Conservation (phyloP, 768 basidiomycete species). For the Gymnopilus dilepis region DNA sequence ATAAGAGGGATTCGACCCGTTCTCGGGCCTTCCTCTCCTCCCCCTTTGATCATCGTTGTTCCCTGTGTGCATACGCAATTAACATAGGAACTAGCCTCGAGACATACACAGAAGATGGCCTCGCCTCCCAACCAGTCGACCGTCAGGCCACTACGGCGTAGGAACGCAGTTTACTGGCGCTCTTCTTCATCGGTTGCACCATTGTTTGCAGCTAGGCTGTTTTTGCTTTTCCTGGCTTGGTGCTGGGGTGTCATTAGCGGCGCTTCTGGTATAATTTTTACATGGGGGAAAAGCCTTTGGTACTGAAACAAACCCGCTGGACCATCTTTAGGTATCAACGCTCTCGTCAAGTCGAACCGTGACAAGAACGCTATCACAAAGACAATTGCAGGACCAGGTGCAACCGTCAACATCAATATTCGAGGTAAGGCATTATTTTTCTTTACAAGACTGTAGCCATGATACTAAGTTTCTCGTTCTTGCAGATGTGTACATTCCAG, state of each 20-base stretch:
- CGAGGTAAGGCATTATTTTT: neutral
- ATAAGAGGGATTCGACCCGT: too few species aligned
- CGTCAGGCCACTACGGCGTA: too few species aligned
- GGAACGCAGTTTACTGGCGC: too few species aligned
- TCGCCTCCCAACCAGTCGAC: too few species aligned
- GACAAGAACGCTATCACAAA: neutral
- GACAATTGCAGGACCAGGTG: neutral
- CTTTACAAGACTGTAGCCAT: too few species aligned
- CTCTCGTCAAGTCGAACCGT: neutral
- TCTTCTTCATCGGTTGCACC: neutral
- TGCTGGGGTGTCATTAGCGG: neutral
- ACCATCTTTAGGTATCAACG: neutral
- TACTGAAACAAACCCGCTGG: too few species aligned
- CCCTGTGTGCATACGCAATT: too few species aligned
- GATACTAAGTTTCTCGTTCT: too few species aligned
- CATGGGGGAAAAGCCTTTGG: neutral
- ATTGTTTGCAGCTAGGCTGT: neutral
- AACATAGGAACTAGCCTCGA: too few species aligned
- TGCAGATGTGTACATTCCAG: neutral
- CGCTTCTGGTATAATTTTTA: neutral
- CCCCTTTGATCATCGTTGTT: too few species aligned
- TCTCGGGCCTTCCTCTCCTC: too few species aligned
- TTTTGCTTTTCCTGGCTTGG: neutral
- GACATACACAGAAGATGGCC: too few species aligned
- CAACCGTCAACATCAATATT: neutral